Percentiles rank a stretch among this genome's conserved stretches.
Evolutionary conservation across 768 basidiomycete genomes (phyloP).

Genomic region (Collybia sordida): DNA sequence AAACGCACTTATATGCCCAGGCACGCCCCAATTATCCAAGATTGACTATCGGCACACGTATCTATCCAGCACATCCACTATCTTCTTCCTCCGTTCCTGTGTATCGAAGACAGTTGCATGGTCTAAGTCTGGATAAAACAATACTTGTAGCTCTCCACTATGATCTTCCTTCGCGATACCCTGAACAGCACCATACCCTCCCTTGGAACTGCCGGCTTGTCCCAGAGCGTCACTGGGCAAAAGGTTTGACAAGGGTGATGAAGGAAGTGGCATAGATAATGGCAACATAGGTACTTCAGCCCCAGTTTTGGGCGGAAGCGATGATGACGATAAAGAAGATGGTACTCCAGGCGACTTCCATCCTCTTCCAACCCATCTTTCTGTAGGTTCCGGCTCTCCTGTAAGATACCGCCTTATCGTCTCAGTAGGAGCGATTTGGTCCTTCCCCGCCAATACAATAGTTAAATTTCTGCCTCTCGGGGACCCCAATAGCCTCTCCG

Average conservation of each 20-base stretch:
- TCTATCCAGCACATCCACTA: constrained; percentile 29
- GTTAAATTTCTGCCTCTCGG: constrained; percentile 25
- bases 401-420: constrained; percentile 36
- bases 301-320: too few species aligned
- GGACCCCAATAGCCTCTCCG: neutral
- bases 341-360: neutral
- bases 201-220: too few species aligned
- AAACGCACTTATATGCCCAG: too few species aligned
- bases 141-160: constrained; percentile 28
- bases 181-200: too few species aligned
- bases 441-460: constrained; percentile 34
- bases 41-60: constrained; percentile 8
- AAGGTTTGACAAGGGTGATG: too few species aligned
- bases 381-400: constrained; percentile 17
- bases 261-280: too few species aligned
- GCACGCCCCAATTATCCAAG: too few species aligned
- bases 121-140: constrained; percentile 35
- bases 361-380: constrained; percentile 20
- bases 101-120: constrained; percentile 43
- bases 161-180: neutral
- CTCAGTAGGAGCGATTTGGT: constrained; percentile 40
- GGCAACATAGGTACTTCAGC: too few species aligned
- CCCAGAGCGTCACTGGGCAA: too few species aligned
- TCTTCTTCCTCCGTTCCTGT: constrained; percentile 19
- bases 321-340: neutral